phyloP scores from a whole-genome alignment of 73 alveolate species.

The Tetrahymena borealis region DNA sequence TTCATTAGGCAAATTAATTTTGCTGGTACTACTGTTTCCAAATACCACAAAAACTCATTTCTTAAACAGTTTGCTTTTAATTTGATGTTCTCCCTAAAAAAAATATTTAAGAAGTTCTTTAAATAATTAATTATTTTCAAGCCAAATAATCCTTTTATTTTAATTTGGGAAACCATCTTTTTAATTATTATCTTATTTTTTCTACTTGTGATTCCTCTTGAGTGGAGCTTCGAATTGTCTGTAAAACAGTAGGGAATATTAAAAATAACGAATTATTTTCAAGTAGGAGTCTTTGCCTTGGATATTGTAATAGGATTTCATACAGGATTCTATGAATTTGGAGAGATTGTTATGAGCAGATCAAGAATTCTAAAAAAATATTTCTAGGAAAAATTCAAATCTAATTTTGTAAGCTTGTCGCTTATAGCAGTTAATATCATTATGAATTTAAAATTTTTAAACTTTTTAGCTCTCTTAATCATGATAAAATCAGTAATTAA shows the following conservation, averaged over 20 bases:
- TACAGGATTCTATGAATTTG: neutral
- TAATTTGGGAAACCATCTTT: neutral
- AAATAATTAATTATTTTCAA: neutral
- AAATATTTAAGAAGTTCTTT: neutral
- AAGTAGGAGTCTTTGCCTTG: neutral
- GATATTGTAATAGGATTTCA: neutral
- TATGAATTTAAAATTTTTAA: neutral
- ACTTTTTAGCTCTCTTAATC: neutral
- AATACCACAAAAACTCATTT: neutral
- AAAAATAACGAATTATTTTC: neutral
- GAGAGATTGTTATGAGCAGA: neutral
- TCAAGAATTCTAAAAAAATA: neutral
- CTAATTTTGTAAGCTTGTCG: neutral
- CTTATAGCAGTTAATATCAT: neutral
- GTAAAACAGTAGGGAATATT: neutral
- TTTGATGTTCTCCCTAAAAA: neutral
- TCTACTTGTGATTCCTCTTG: neutral
- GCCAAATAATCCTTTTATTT: neutral
- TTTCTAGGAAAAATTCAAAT: neutral
- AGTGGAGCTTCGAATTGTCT: neutral
- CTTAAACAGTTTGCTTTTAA: neutral
- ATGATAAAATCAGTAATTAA: neutral
- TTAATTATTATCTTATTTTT: neutral
- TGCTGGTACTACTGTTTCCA: neutral
- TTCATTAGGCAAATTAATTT: neutral